Evolutionary conservation across 257 asterid species (phyloP).

Genomic region (Thymus quinquecostatus): DNA sequence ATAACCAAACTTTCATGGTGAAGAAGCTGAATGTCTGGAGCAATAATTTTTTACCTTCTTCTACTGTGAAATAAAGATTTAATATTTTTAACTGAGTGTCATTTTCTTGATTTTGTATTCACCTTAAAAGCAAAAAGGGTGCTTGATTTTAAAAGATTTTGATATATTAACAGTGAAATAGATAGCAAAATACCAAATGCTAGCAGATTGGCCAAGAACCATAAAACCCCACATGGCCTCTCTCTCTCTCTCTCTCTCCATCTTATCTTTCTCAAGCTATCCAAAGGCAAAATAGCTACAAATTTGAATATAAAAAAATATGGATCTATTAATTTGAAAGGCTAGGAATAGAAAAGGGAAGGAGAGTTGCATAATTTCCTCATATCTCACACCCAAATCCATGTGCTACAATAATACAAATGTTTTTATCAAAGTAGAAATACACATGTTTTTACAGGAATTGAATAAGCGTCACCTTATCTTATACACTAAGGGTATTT

Average conservation of each 20-base stretch:
- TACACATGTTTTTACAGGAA: too few species aligned
- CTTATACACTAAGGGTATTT: too few species aligned
- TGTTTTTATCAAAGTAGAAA: too few species aligned
- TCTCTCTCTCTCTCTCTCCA: neutral
- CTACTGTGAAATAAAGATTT: neutral
- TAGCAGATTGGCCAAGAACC: constrained; percentile 31
- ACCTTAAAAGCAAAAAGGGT: constrained; percentile 10
- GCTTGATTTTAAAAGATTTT: constrained; percentile 22
- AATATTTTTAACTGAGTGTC: neutral
- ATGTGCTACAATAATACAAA: neutral
- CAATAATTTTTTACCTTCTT: constrained; percentile 14
- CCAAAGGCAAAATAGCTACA: neutral
- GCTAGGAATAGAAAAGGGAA: neutral
- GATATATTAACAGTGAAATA: constrained; percentile 6
- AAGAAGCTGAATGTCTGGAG: neutral
- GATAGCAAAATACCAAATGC: constrained; percentile 19
- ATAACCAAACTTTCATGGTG: constrained; percentile 15
- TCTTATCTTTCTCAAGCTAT: neutral
- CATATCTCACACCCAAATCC: neutral
- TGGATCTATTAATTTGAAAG: neutral
- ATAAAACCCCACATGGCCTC: constrained; percentile 38
- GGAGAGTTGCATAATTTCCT: neutral
- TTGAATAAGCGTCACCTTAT: too few species aligned
- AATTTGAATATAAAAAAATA: neutral
- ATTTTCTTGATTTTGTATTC: constrained; percentile 16